These are phyloP conservation scores for Coemansia sp. DNA, from an alignment of 192 early-diverging fungal species.

Conservation along the genomic window DNA sequence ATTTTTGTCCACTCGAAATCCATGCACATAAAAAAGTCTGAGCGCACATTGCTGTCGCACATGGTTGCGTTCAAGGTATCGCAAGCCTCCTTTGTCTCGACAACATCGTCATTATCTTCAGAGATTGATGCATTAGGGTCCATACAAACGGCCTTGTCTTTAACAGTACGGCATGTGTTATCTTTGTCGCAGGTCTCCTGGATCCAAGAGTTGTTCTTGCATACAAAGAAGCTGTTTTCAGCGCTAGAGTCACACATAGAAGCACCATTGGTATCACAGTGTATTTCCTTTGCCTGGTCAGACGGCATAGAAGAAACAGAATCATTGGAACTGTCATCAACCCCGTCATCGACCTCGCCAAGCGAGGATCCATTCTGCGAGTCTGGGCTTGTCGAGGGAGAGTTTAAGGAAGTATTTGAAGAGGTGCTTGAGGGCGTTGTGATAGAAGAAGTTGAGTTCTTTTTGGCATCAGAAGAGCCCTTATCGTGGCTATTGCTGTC, in stretches of 20 bases:
- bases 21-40: slow-evolving; percentile 34
- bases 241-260: slow-evolving; percentile 25
- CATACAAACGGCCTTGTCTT: slow-evolving; percentile 30
- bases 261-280: slow-evolving; percentile 17
- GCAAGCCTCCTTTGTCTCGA: slow-evolving; percentile 10
- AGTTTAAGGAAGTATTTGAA: no score
- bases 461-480: no score
- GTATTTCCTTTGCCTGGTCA: no score
- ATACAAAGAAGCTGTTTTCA: slow-evolving; percentile 20
- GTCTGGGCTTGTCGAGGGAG: no score
- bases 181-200: slow-evolving; percentile 20
- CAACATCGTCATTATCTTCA: neutral
- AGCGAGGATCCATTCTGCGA: no score
- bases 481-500: no score
- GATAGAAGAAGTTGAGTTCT: no score
- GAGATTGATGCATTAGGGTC: slow-evolving; percentile 17
- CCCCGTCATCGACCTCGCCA: no score
- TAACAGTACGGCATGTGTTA: slow-evolving; percentile 25
- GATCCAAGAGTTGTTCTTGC: slow-evolving; percentile 24
- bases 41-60: slow-evolving; percentile 18
- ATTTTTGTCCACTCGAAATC: slow-evolving; percentile 32
- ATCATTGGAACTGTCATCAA: no score
- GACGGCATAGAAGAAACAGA: no score
- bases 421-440: no score
- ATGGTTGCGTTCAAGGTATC: slow-evolving; percentile 30